A percentile compares a stretch with the other conserved stretches of the same genome.
Evolutionary conservation across 2,329 filamentous ascomycete genomes (phyloP).

Genomic region (Cladosporium cucumerinum): DNA sequence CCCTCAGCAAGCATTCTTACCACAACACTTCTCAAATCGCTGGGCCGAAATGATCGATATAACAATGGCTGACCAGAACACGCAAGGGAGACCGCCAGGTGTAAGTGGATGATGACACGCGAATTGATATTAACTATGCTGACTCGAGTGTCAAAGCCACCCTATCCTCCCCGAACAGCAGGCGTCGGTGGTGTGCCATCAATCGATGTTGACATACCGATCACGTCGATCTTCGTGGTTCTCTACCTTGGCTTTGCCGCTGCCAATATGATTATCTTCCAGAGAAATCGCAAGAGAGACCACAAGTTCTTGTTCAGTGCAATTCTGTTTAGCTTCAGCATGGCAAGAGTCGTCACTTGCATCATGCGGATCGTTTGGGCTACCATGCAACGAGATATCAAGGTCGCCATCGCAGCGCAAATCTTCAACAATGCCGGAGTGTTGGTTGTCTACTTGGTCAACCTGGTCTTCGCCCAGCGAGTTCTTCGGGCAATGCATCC

Average conservation of each 20-base stretch:
- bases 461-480: conserved; percentile 30
- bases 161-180: conserved; percentile 30
- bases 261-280: conserved; percentile 43
- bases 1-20: neutral
- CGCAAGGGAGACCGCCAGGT: conserved; percentile 13
- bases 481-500: conserved; percentile 30
- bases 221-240: conserved; percentile 40
- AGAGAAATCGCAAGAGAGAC: conserved; percentile 35
- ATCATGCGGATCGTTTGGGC: conserved; percentile 36
- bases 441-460: conserved; percentile 32
- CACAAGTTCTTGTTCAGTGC: conserved; percentile 43
- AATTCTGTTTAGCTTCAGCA: conserved; percentile 44
- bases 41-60: neutral
- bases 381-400: conserved; percentile 28
- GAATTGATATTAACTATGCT: neutral
- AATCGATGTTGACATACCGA: conserved; percentile 39
- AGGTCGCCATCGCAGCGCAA: conserved; percentile 30
- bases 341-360: conserved; percentile 42
- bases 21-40: neutral
- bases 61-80: neutral
- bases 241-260: conserved; percentile 41
- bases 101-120: conserved; percentile 11
- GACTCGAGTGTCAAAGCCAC: conserved; percentile 23
- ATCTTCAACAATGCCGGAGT: conserved; percentile 34
- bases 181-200: conserved; percentile 38